Evolutionary conservation across 1,139 yeast genomes (phyloP), one percentile per base, ranked within the genome.

Genomic region (Geotrichum reessii): DNA sequence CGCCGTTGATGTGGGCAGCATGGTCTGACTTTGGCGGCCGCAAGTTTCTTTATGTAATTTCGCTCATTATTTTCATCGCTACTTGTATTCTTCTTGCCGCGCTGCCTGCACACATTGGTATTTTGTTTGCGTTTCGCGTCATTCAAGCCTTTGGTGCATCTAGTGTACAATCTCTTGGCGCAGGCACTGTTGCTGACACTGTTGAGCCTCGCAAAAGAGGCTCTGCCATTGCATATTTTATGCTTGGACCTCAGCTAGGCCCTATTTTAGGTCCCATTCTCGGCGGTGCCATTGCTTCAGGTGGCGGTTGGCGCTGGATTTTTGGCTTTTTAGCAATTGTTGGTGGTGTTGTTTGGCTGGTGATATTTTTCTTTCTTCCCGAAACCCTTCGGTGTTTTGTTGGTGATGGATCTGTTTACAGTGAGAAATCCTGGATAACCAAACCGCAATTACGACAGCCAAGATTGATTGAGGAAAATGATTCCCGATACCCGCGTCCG

Each of bases 131-230:
- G 0, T 80, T 89, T 58, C 77, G 96, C 65, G 81, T 87, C n/a
- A 71, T 88, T 3, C 80, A 86, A 55, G 96, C 96, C 58, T 95
- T 90, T 0, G 84, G 88, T 59, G 86, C 92, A 1, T 93, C 95
- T 0, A 83, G 92, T 53, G 96, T 89, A 0, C 96, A 90, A 70
- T 83, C 95, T 2, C 89, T 89, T 7, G 96, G 96, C 0, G 96
- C 96, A 0, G 96, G 96, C 2, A 87, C 96, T 0, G 84, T 90
- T 50, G 82, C 88, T 17, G 97, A 90, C 68, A 71, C 89, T 40
- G 88, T 78, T 67, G 76, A 79, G 2, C 84, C 87, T 3, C 81
- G 83, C 50, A 81, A 85, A 63, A 78, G 96, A 67, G 96, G 96
- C 0, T 71, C 78, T 7, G 95, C 95, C 12, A 81, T 89, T 84